Evolutionary conservation across 352 stramenopile genomes (phyloP).

Genomic region (Globisporangium cylindrosporum): DNA sequence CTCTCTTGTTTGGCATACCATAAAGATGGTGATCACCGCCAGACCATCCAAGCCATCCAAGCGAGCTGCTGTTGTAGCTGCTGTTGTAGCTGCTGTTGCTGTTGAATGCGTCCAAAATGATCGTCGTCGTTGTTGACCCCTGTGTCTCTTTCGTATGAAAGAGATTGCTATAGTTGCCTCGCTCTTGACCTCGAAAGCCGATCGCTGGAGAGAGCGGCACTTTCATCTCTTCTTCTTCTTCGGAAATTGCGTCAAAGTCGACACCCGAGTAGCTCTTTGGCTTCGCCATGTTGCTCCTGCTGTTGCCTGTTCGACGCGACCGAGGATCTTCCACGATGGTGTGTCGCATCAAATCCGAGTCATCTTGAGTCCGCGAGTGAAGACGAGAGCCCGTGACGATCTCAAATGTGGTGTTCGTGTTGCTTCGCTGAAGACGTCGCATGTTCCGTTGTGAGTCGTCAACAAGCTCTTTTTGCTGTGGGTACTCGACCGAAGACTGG

Average conservation of each 20-base stretch:
- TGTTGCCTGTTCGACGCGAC: neutral
- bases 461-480: constrained; percentile 7
- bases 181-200: neutral
- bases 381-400: constrained; percentile 18
- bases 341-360: constrained; percentile 34
- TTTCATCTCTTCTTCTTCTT: constrained; percentile 3
- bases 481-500: constrained; percentile 49
- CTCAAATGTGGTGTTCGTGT: constrained; percentile 10
- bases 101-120: neutral
- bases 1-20: constrained; percentile 24
- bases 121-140: neutral
- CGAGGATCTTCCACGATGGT: constrained; percentile 15
- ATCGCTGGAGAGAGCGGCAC: constrained; percentile 4
- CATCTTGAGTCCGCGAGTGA: constrained; percentile 31
- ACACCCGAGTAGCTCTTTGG: constrained; percentile 10
- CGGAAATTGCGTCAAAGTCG: constrained; percentile 4
- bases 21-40: neutral
- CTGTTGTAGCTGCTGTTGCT: neutral
- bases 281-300: constrained; percentile 1
- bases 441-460: neutral
- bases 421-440: constrained; percentile 16
- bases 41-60: constrained; percentile 1
- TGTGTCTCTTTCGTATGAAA: neutral
- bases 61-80: neutral
- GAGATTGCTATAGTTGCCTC: neutral